Conservation (phyloP, 164 flowering plant genomes). For the Umbilicus rupestris region DNA sequence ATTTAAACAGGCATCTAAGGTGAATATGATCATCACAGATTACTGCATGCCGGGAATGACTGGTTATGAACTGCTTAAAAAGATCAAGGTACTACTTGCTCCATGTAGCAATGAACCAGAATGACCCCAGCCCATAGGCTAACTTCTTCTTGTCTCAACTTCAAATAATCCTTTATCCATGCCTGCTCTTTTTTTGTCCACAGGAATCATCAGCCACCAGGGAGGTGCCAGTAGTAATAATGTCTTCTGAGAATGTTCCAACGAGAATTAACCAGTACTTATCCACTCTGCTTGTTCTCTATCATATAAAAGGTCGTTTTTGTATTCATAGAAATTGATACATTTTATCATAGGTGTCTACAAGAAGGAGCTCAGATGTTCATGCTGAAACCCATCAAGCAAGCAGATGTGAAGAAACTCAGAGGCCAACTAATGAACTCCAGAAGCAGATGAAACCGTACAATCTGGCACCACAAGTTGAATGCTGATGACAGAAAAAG, state of each 20-base stretch:
- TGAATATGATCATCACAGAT: constrained; percentile 66
- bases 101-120: too few relatives aligned
- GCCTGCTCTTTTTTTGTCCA: background rate
- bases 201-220: constrained; percentile 60
- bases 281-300: background rate
- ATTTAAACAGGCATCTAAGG: constrained; percentile 32
- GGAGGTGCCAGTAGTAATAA: constrained; percentile 73
- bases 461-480: too few relatives aligned
- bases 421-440: constrained; percentile 23
- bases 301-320: background rate
- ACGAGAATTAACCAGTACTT: constrained; percentile 51
- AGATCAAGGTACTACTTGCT: constrained; percentile 40
- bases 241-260: constrained; percentile 78
- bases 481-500: too few relatives aligned
- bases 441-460: constrained; percentile 8
- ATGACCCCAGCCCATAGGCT: too few relatives aligned
- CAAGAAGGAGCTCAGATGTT: constrained; percentile 73
- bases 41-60: constrained; percentile 91
- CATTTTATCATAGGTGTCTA: constrained; percentile 36
- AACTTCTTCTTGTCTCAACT: too few relatives aligned
- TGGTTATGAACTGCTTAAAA: constrained; percentile 71
- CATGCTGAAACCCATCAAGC: constrained; percentile 54
- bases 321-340: background rate
- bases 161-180: too few relatives aligned
- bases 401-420: constrained; percentile 44